These are phyloP conservation scores for Skeletonema potamos DNA, from an alignment of 108 stramenopile species.

Conservation along the genomic window DNA sequence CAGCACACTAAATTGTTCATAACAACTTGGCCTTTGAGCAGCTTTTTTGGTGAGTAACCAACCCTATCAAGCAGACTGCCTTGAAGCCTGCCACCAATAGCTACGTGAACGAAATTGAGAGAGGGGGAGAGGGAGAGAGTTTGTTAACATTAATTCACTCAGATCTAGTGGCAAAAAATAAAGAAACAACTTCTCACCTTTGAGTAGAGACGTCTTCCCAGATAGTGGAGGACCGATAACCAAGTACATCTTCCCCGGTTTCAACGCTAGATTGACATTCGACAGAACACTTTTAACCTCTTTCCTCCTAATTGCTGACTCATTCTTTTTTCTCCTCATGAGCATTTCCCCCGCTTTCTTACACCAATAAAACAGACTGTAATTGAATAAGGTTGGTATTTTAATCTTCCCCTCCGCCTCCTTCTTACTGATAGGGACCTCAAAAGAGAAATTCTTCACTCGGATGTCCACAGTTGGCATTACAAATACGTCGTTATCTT, in stretches of 20 bases:
- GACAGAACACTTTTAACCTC: constrained; percentile 16
- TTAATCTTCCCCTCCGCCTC: background rate
- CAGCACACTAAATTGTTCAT: constrained; percentile 24
- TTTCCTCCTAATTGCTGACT: background rate
- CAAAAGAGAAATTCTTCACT: constrained; percentile 14
- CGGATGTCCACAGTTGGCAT: constrained; percentile 24
- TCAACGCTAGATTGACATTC: constrained; percentile 31
- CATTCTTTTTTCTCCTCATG: background rate
- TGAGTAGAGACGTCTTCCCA: constrained; percentile 34
- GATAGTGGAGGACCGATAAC: constrained; percentile 36
- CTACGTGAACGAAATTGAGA: background rate
- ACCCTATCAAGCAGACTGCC: background rate
- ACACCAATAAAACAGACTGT: constrained; percentile 4
- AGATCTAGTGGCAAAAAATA: background rate
- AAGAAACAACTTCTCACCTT: background rate
- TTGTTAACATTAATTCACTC: background rate
- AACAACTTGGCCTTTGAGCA: constrained; percentile 8
- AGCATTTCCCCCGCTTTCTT: background rate
- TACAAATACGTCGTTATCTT: background rate
- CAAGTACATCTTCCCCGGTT: constrained; percentile 48
- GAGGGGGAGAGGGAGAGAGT: background rate
- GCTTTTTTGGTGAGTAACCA: constrained; percentile 5
- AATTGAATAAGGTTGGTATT: constrained; percentile 11
- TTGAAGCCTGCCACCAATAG: constrained; percentile 33
- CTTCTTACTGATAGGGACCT: constrained; percentile 4